Percentiles rank a stretch among this genome's conserved stretches.
These are phyloP conservation scores for Cladosporium sphaerospermum DNA, from an alignment of 2,329 filamentous ascomycete genomes.

Conservation along the genomic window DNA sequence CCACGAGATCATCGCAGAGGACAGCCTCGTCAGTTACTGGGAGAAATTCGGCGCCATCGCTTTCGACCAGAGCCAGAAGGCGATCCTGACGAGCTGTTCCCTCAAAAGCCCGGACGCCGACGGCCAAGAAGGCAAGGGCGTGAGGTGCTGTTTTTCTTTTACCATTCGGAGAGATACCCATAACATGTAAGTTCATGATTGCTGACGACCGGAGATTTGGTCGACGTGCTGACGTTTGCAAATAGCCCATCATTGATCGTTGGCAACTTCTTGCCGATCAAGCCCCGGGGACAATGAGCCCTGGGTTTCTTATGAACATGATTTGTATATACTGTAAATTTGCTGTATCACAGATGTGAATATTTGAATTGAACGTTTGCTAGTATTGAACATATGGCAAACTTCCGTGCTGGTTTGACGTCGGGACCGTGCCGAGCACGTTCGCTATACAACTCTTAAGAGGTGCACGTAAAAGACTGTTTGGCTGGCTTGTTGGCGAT, in stretches of 20 bases:
- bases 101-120: constrained; percentile 66
- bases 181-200: constrained; percentile 68
- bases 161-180: constrained; percentile 91
- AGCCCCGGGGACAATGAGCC: constrained; percentile 39
- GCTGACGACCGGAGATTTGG: constrained; percentile 27
- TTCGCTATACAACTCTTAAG: too few species aligned
- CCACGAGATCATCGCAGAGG: constrained; percentile 92
- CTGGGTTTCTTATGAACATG: too few species aligned
- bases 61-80: constrained; percentile 89
- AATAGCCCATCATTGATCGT: constrained; percentile 84
- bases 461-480: too few species aligned
- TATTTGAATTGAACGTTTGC: too few species aligned
- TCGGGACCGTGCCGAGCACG: too few species aligned
- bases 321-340: too few species aligned
- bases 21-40: constrained; percentile 94
- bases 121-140: constrained; percentile 28
- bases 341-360: too few species aligned
- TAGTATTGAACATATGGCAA: too few species aligned
- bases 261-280: constrained; percentile 88
- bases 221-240: constrained; percentile 2
- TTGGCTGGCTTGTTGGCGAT: too few species aligned
- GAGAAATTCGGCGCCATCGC: constrained; percentile 98
- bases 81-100: constrained; percentile 86
- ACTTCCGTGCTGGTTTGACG: too few species aligned
- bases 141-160: constrained; percentile 92